Evolutionary conservation across 164 flowering plant genomes (phyloP).

Genomic region (Magnolia kwangsiensis): DNA sequence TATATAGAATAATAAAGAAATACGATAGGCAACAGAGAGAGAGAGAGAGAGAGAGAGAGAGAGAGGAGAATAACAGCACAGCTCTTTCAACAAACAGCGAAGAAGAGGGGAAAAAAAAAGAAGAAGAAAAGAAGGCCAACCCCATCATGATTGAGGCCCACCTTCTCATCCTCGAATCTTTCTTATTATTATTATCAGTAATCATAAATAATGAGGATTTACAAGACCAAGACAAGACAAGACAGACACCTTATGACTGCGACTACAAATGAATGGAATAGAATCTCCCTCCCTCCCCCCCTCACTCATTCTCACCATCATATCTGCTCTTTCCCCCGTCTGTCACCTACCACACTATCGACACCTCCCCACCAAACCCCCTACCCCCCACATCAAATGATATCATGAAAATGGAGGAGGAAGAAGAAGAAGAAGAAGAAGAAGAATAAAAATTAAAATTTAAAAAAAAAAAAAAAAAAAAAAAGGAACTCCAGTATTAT

Average conservation of each 20-base stretch:
- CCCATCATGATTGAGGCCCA: constrained; percentile 12
- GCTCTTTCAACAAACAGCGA: not conserved
- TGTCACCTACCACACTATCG: constrained; percentile 7
- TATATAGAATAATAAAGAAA: not conserved
- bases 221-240: constrained; percentile 15
- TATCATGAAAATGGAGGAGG: not conserved
- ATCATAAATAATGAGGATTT: constrained; percentile 32
- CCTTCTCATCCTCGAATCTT: constrained; percentile 3
- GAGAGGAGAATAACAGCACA: not conserved
- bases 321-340: not conserved
- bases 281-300: constrained; percentile 9
- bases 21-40: not conserved
- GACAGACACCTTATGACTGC: constrained; percentile 15
- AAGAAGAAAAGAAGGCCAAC: not conserved
- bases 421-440: no score
- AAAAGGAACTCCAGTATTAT: not conserved
- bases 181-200: constrained; percentile 5
- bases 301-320: not conserved
- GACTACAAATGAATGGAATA: constrained; percentile 57
- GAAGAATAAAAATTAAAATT: no score
- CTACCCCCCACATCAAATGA: not conserved
- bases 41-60: not conserved
- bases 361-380: constrained; percentile 1
- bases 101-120: not conserved
- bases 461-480: not conserved